Percentiles rank a stretch among this genome's conserved stretches.
Evolutionary conservation across 495 filamentous ascomycete species (phyloP).

Genomic region (Trichoderma virens): DNA sequence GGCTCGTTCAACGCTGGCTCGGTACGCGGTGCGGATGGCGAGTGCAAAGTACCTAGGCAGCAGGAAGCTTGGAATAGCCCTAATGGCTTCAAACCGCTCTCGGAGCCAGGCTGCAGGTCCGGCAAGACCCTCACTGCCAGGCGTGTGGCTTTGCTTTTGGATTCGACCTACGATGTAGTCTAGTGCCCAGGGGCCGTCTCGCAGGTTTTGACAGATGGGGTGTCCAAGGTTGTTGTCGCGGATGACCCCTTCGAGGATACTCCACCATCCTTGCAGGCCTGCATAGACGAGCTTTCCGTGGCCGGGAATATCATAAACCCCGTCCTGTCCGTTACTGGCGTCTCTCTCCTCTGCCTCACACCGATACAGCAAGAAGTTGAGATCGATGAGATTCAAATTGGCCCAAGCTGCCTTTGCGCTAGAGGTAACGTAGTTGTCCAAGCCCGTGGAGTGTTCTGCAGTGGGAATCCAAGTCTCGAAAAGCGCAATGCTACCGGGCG

Average conservation of each 20-base stretch:
- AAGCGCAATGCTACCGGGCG: constrained; percentile 86
- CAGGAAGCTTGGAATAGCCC: constrained; percentile 77
- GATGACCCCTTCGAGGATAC: constrained; percentile 76
- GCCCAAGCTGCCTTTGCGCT: constrained; percentile 76
- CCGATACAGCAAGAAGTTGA: constrained; percentile 88
- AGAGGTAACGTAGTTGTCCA: constrained; percentile 75
- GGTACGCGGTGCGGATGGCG: constrained; percentile 78
- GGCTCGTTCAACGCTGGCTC: constrained; percentile 67
- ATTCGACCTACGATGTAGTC: constrained; percentile 79
- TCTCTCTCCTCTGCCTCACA: constrained; percentile 91
- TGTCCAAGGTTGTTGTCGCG: constrained; percentile 86
- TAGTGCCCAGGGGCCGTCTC: constrained; percentile 89
- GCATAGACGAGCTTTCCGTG: constrained; percentile 85
- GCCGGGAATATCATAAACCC: constrained; percentile 78
- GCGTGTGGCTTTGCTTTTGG: constrained; percentile 57
- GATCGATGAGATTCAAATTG: constrained; percentile 62
- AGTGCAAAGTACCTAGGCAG: constrained; percentile 90
- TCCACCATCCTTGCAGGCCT: constrained; percentile 98
- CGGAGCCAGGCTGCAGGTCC: constrained; percentile 70
- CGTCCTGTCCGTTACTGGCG: constrained; percentile 68
- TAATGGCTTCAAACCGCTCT: constrained; percentile 75
- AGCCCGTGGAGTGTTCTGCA: constrained; percentile 66
- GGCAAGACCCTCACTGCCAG: constrained; percentile 49
- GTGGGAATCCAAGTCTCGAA: constrained; percentile 93
- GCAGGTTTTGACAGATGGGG: constrained; percentile 84